phyloP scores from a whole-genome alignment of 306 rosid species.

The Medicago ruthenica region DNA sequence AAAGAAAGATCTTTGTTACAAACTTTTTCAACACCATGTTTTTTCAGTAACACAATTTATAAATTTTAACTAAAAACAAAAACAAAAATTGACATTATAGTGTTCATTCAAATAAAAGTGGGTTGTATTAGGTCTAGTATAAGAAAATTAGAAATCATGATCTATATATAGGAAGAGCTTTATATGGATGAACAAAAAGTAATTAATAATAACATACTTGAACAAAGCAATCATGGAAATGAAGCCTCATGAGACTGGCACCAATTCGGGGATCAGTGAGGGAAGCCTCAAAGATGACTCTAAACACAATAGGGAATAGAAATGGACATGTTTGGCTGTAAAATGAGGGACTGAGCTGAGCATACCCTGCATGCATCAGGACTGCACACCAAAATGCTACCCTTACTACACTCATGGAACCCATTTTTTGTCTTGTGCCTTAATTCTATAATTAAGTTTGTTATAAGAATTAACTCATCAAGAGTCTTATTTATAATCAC shows the following conservation, averaged over 20 bases:
- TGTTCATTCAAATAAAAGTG: too few relatives aligned
- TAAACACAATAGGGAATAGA: neutral
- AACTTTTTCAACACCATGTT: too few relatives aligned
- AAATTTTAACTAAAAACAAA: too few relatives aligned
- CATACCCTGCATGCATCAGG: neutral
- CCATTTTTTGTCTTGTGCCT: neutral
- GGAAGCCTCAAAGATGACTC: neutral
- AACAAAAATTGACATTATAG: too few relatives aligned
- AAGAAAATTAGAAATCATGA: too few relatives aligned
- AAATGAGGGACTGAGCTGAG: neutral
- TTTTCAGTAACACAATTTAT: too few relatives aligned
- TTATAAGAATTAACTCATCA: neutral
- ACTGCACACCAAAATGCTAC: neutral
- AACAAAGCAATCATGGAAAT: constrained; percentile 68
- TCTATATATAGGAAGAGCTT: too few relatives aligned
- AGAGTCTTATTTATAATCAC: neutral
- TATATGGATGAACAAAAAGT: neutral
- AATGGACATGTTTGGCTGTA: neutral
- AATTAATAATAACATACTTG: constrained; percentile 39
- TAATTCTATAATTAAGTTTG: neutral
- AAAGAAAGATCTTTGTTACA: too few relatives aligned
- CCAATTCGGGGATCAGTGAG: constrained; percentile 46
- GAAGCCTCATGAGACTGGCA: constrained; percentile 59
- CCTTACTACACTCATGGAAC: neutral
- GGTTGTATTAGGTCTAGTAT: too few relatives aligned